These are phyloP conservation scores for Tritrichomonas foetus DNA, from an alignment of 208 protist species.

Conservation along the genomic window DNA sequence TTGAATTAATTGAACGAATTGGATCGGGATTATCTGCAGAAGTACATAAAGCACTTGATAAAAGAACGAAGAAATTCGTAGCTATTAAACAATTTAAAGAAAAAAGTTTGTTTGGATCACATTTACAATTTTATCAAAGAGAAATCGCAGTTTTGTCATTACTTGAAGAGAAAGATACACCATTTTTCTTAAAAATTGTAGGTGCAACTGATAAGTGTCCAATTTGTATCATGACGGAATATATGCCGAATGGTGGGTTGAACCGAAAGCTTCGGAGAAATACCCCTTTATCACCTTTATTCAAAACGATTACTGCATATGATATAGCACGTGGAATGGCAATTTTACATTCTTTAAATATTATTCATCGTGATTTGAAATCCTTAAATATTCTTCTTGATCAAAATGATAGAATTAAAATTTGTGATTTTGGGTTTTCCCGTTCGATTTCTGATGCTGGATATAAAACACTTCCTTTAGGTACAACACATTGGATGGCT, in stretches of 20 bases:
- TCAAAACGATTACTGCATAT: not conserved
- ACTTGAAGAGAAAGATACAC: not conserved
- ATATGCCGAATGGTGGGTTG: not conserved
- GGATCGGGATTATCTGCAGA: not conserved
- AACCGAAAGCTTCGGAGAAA: not conserved
- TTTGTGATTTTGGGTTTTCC: not conserved
- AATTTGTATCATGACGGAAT: conserved; percentile 30
- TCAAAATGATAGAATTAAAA: not conserved
- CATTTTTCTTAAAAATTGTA: not conserved
- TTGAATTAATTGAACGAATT: not conserved
- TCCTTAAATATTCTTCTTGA: conserved; percentile 14
- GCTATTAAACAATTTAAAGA: conserved; percentile 13
- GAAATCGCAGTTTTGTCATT: conserved; percentile 4
- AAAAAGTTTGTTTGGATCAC: not conserved
- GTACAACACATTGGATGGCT: conserved; percentile 14
- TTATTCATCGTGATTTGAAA: conserved; percentile 32
- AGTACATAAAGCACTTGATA: not conserved
- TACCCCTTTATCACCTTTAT: not conserved
- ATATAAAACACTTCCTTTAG: not conserved
- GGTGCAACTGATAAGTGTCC: conserved; percentile 27
- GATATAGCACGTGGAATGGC: not conserved
- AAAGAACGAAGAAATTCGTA: not conserved
- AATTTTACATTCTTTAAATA: not conserved
- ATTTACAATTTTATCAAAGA: not conserved
- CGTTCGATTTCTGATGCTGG: not conserved